Percentiles rank a stretch among this genome's conserved stretches.
phyloP scores from a whole-genome alignment of 179 eudicot genomes.

The Vitellaria paradoxa region DNA sequence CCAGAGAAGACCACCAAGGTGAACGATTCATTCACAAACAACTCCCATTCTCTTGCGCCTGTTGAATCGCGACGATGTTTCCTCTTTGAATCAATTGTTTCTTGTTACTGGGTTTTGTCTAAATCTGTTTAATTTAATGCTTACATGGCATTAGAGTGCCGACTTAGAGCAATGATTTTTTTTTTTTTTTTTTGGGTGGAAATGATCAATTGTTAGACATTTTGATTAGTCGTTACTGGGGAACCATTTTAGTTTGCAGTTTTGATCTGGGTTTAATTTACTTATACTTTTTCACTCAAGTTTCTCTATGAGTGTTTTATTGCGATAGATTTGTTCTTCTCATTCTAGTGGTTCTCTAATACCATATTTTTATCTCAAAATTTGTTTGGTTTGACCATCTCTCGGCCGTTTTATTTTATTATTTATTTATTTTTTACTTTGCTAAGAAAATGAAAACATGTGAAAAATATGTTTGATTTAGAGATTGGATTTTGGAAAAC shows the following conservation, averaged over 20 bases:
- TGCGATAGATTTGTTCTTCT: background rate
- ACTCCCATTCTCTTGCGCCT: background rate
- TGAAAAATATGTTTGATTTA: no score
- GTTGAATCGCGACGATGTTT: background rate
- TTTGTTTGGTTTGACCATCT: no score
- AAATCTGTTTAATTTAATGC: background rate
- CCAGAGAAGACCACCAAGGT: slow-evolving; percentile 55
- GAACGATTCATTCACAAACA: background rate
- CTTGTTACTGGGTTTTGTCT: background rate
- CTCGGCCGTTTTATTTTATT: no score
- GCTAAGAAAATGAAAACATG: no score
- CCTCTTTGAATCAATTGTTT: background rate
- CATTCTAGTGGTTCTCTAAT: background rate
- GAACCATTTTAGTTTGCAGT: background rate
- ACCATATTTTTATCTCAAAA: background rate
- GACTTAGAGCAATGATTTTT: background rate
- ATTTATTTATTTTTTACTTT: no score
- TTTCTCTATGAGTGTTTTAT: background rate
- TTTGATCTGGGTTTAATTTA: background rate
- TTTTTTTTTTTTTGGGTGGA: background rate
- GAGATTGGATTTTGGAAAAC: no score
- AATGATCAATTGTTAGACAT: slow-evolving; percentile 1
- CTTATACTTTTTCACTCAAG: background rate
- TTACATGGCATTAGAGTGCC: background rate
- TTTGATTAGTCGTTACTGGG: slow-evolving; percentile 3